Conservation (phyloP, 768 basidiomycete genomes). For the Lentinula boryana region DNA sequence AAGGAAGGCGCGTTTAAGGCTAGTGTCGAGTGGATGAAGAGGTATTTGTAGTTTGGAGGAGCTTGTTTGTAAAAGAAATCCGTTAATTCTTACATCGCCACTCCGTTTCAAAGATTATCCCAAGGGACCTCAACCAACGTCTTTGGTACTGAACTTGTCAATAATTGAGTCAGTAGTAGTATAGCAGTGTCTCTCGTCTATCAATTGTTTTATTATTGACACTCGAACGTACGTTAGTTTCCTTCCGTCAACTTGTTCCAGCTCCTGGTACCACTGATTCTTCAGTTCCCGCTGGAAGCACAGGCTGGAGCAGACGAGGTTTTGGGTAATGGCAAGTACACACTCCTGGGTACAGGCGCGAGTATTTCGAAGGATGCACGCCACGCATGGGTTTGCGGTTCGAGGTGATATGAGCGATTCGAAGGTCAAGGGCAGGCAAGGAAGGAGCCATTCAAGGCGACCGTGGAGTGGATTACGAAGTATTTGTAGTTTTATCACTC, state of each 20-base stretch:
- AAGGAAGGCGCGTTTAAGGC: slow-evolving; percentile 61
- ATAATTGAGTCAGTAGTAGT: too few relatives aligned
- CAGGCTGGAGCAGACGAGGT: slow-evolving; percentile 42
- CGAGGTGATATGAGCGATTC: slow-evolving; percentile 44
- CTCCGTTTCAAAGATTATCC: too few relatives aligned
- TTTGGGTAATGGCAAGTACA: slow-evolving; percentile 39
- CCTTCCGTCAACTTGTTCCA: too few relatives aligned
- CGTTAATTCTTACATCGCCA: too few relatives aligned
- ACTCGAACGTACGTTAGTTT: too few relatives aligned
- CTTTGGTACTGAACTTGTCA: too few relatives aligned
- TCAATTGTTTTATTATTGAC: too few relatives aligned
- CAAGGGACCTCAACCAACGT: too few relatives aligned
- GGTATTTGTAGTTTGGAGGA: slow-evolving; percentile 18
- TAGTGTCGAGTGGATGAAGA: slow-evolving; percentile 47
- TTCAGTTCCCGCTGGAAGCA: slow-evolving; percentile 40
- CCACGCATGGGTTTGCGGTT: slow-evolving; percentile 58
- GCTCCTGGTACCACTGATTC: too few relatives aligned
- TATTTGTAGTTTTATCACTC: background rate
- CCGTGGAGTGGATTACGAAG: slow-evolving; percentile 42
- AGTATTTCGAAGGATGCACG: slow-evolving; percentile 38
- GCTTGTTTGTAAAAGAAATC: slow-evolving; percentile 20
- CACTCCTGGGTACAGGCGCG: slow-evolving; percentile 44
- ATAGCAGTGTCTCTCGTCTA: too few relatives aligned
- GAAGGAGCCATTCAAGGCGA: slow-evolving; percentile 55
- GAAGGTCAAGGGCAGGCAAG: slow-evolving; percentile 52